Base-by-base conservation (phyloP, 2,329 filamentous ascomycete genomes). In the Colletotrichum magnum region DNA sequence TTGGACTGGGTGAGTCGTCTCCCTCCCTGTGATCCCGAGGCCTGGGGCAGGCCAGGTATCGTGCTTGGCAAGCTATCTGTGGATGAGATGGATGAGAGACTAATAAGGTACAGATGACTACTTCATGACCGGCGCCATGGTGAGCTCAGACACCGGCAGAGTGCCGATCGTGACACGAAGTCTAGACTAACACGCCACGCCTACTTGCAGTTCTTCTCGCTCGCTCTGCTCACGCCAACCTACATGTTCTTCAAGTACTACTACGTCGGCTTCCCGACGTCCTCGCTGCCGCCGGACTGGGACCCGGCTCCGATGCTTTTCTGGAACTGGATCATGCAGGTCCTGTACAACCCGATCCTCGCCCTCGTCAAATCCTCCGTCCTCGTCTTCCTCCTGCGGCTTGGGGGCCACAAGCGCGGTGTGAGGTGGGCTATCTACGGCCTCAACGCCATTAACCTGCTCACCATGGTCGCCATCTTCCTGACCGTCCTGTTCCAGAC, bases 401-500 rank as follows among this genome's bases (percentile, higher is more conserved):
- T 80, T 9, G 77, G 77, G 52, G 75, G 76, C 24, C 75, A 78
- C 60, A 78, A 77, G 66, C 64, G 72, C 10, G 68, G 73, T 36
- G 71, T 79, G 4, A 75, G 77, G 5, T 63, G 47, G 15, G 18
- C 62, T 10, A 70, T 82, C 63, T 66, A 75, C 56, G 75, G 69
- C n/a, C 68, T 82, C 64, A 75, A 81, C 73, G 69, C 72, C 41
- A 71, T 82, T 69, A 84, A 83, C 63, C 65, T 76, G 2, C 68
- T 75, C 0, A 76, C 82, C 45, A 77, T 79, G 36, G 72, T 80
- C 3, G 75, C 78, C 32, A 76, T 82, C 10, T 80, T 83, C 68
- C 72, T 82, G 52, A 77, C 76, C 2, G 77, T 78, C 21, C 58
- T 83, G 2, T 80, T 85, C 60, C 81, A 85, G 60, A 84, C 83